phyloP scores from a whole-genome alignment of 225 moss, liverwort and hornwort genomes.

The Physcomitrellopsis africana region DNA sequence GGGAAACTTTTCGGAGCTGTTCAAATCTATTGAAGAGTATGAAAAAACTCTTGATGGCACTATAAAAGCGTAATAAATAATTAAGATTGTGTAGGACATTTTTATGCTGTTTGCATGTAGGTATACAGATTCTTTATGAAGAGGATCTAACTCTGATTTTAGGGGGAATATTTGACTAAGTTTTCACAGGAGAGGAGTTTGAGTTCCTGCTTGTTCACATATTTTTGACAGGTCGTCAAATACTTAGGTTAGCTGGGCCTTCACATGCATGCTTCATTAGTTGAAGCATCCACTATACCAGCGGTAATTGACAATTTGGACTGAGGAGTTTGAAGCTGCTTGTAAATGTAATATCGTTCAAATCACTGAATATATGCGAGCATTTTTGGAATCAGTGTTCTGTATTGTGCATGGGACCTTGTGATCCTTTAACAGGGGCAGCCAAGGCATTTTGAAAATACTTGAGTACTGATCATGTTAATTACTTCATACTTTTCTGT shows the following conservation, averaged over 20 bases:
- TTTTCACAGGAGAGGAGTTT: neutral
- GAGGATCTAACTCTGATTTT: neutral
- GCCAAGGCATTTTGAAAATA: no score
- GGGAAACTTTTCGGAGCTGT: constrained; percentile 83
- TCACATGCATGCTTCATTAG: no score
- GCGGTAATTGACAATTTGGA: no score
- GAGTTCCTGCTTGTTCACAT: neutral
- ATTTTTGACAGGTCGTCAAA: constrained; percentile 4
- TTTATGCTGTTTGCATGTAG: constrained; percentile 28
- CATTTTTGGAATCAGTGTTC: no score
- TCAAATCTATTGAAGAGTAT: constrained; percentile 85
- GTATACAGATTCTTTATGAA: constrained; percentile 3
- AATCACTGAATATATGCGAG: no score
- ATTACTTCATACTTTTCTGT: neutral
- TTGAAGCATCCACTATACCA: no score
- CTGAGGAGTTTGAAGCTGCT: no score
- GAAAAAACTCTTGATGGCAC: constrained; percentile 72
- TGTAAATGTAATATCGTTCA: no score
- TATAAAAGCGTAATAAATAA: constrained; percentile 31
- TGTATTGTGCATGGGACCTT: no score
- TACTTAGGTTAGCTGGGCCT: neutral
- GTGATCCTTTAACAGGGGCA: no score
- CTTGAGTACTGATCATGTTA: neutral
- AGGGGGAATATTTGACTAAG: neutral
- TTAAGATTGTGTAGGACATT: neutral